These are phyloP conservation scores for Pugionium cornutum DNA, from an alignment of 345 rosid species.

Conservation along the genomic window DNA sequence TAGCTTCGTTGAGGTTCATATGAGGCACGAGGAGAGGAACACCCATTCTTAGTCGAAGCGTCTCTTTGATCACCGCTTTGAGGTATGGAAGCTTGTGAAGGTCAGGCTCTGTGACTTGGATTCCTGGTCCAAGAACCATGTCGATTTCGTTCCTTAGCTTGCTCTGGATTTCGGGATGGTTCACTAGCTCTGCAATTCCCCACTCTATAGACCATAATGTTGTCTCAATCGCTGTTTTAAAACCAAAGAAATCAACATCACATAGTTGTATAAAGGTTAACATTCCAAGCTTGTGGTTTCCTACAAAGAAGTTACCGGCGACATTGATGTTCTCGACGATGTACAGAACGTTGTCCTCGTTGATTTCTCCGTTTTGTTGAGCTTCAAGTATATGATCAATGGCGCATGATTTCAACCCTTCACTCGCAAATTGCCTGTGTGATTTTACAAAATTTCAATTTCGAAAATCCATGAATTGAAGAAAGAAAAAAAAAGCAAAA, in stretches of 20 bases:
- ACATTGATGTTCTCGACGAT: slow-evolving; percentile 98
- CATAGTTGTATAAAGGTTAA: too few relatives aligned
- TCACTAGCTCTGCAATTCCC: slow-evolving; percentile 93
- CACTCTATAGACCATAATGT: slow-evolving; percentile 98
- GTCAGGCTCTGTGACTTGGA: slow-evolving; percentile 87
- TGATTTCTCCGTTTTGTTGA: slow-evolving; percentile 87
- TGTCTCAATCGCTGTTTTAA: slow-evolving; percentile 83
- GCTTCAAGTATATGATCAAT: slow-evolving; percentile 95
- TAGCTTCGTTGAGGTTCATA: slow-evolving; percentile 96
- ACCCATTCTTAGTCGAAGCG: slow-evolving; percentile 88
- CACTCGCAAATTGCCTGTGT: slow-evolving; percentile 68
- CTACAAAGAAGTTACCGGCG: slow-evolving; percentile 63
- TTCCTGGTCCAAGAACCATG: slow-evolving; percentile 66
- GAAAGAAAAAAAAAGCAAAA: background rate
- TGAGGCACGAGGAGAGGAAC: slow-evolving; percentile 98
- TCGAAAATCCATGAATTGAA: background rate
- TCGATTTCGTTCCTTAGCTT: slow-evolving; percentile 80
- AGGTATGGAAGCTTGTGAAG: slow-evolving; percentile 78
- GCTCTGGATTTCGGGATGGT: slow-evolving; percentile 80
- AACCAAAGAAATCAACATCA: too few relatives aligned
- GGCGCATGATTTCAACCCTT: slow-evolving; percentile 72
- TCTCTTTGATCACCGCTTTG: slow-evolving; percentile 91
- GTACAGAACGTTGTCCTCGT: slow-evolving; percentile 94
- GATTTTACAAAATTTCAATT: background rate
- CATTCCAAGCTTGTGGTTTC: background rate